Base-by-base conservation (phyloP, 2,329 filamentous ascomycete genomes). In the Calonectria pteridis region DNA sequence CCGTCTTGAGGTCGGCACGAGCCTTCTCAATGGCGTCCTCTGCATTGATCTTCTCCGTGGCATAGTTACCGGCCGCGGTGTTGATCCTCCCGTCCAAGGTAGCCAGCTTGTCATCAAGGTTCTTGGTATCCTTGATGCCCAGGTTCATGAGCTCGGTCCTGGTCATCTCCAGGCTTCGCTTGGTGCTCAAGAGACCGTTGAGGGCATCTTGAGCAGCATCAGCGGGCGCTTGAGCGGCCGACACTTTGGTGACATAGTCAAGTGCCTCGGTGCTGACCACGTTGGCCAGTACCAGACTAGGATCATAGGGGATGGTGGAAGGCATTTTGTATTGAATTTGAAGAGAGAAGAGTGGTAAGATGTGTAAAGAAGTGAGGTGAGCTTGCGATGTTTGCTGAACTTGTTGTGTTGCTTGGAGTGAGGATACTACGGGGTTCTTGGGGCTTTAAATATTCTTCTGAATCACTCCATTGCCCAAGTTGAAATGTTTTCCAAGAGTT, bases 71-170 rank as follows among this genome's bases (percentile, higher is more conserved):
- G 0, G 68, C 49, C 5, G 49, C 28, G 0, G 63, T n/a, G 2
- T 18, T 37, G 20, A 73, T 28, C 0, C 11, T n/a, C 0, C 1
- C 11, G 14, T 73, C 64, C 13, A 76, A 3, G 0, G 49, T 35
- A 2, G 67, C 18, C 10, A 67, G 13, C 14, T 72, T 63, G 0
- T 35, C 10, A 3, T 67, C 59, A 2, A 73, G 23, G 11, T 37
- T 59, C 0, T 67, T 40, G 6, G 63, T 69, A 0, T 26, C 28
- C 2, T 18, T 33, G 49, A 76, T 29, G 0, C 74, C 50, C 18
- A 76, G 71, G n/a, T 77, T 77, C 0, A 13, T 18, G n/a, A 78
- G 73, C 55, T 78, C 72, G 1, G 70, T 65, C 35, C 71, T 78
- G 51, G 75, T 78, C 74, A 78, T 77, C 23, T 35, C 35, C 0